phyloP scores from a whole-genome alignment of 805 yeast genomes.

The Saturnispora mendoncae region DNA sequence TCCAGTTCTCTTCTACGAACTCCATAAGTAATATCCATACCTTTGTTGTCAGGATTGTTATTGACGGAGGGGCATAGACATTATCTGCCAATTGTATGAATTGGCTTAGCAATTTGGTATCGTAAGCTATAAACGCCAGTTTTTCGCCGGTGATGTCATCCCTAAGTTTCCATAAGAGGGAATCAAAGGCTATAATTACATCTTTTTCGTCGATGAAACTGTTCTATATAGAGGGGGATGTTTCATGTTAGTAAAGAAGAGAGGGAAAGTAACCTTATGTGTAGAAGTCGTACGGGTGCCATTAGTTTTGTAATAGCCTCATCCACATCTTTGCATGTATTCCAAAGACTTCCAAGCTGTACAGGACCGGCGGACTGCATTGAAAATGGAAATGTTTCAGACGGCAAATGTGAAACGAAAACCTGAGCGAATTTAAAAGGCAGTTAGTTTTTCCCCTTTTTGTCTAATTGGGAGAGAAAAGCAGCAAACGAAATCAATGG shows the following conservation, averaged over 20 bases:
- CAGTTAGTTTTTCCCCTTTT: too few species aligned
- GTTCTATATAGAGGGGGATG: not conserved
- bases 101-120: constrained; percentile 1
- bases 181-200: constrained; percentile 4
- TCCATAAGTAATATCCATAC: constrained; percentile 5
- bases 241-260: constrained; percentile 1
- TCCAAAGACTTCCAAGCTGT: too few species aligned
- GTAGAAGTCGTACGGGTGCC: constrained; percentile 1
- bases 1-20: constrained; percentile 8
- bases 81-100: not conserved
- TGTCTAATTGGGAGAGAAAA: too few species aligned
- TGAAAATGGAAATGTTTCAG: too few species aligned
- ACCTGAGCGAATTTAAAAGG: not conserved
- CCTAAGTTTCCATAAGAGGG: constrained; percentile 4
- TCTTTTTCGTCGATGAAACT: constrained; percentile 5
- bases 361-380: too few species aligned
- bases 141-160: constrained; percentile 7
- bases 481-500: too few species aligned
- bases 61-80: constrained; percentile 1
- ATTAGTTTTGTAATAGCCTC: too few species aligned
- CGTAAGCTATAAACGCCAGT: constrained; percentile 1
- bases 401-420: not conserved
- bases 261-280: not conserved
- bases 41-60: constrained; percentile 3
- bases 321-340: too few species aligned